A percentile compares a stretch with the other conserved stretches of the same genome.
phyloP scores from a whole-genome alignment of 169 alveolate species.

The Fabrea salina region DNA sequence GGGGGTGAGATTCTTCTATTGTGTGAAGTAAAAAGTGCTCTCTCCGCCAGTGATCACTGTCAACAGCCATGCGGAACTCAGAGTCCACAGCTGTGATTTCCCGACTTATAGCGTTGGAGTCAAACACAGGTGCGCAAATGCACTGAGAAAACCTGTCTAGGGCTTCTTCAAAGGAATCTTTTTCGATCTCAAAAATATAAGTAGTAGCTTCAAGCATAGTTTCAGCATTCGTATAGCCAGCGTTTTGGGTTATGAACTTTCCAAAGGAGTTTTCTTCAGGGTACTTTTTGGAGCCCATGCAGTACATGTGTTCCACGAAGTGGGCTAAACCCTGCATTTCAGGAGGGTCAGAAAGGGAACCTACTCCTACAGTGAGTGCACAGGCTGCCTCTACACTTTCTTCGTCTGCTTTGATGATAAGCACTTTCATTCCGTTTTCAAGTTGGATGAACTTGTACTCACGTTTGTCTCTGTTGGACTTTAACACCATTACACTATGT shows the following conservation, averaged over 20 bases:
- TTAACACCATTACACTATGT: constrained; percentile 13
- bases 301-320: constrained; percentile 91
- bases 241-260: constrained; percentile 70
- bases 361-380: constrained; percentile 75
- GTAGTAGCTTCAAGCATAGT: constrained; percentile 74
- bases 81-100: constrained; percentile 88
- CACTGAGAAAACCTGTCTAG: constrained; percentile 82
- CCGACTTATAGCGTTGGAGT: constrained; percentile 70
- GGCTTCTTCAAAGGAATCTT: constrained; percentile 66
- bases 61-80: constrained; percentile 72
- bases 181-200: constrained; percentile 72
- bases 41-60: constrained; percentile 67
- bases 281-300: constrained; percentile 83
- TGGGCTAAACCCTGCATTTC: constrained; percentile 91
- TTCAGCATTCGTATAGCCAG: constrained; percentile 86
- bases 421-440: constrained; percentile 42
- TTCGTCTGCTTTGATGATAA: no score
- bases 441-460: constrained; percentile 44
- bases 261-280: constrained; percentile 74
- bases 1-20: background rate
- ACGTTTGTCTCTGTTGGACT: constrained; percentile 43
- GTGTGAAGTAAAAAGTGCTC: constrained; percentile 33
- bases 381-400: constrained; percentile 65
- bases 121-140: constrained; percentile 78
- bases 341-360: constrained; percentile 76